Evolutionary conservation across 2,329 filamentous ascomycete genomes (phyloP).

Genomic region (Colletotrichum orbiculare): DNA sequence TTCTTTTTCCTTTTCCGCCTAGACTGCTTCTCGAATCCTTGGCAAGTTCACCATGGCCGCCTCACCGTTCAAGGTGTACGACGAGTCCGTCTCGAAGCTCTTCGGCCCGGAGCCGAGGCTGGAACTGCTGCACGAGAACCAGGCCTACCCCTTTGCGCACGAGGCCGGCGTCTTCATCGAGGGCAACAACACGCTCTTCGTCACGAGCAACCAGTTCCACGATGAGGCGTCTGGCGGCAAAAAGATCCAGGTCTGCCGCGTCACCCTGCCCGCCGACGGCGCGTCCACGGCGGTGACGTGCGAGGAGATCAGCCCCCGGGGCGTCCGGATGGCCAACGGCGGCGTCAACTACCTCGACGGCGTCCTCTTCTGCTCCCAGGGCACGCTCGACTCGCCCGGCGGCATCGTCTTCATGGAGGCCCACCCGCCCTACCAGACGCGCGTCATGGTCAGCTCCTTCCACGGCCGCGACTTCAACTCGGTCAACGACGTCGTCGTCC

Average conservation of each 20-base stretch:
- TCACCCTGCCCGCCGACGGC: slow-evolving; percentile 38
- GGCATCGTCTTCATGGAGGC: slow-evolving; percentile 48
- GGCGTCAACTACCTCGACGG: slow-evolving; percentile 57
- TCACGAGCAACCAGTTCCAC: slow-evolving; percentile 48
- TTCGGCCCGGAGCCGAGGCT: slow-evolving; percentile 49
- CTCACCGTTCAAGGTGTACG: slow-evolving; percentile 25
- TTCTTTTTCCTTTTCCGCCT: background rate
- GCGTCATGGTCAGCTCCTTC: slow-evolving; percentile 50
- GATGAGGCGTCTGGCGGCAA: slow-evolving; percentile 36
- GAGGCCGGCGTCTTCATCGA: slow-evolving; percentile 55
- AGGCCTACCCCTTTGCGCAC: slow-evolving; percentile 58
- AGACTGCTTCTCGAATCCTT: slow-evolving; percentile 12
- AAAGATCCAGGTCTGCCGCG: slow-evolving; percentile 45
- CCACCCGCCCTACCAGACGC: slow-evolving; percentile 43
- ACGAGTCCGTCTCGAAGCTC: slow-evolving; percentile 38
- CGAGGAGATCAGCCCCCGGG: slow-evolving; percentile 47
- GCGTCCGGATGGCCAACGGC: slow-evolving; percentile 59
- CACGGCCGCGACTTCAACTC: slow-evolving; percentile 57
- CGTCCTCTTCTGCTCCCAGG: slow-evolving; percentile 55
- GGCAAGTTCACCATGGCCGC: slow-evolving; percentile 14
- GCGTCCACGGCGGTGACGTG: slow-evolving; percentile 36
- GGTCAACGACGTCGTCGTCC: slow-evolving; percentile 59
- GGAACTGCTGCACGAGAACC: slow-evolving; percentile 50
- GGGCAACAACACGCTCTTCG: slow-evolving; percentile 43
- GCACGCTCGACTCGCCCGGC: slow-evolving; percentile 41